Base-by-base conservation (phyloP, 768 basidiomycete genomes). In the Glaciozyma martinii region DNA sequence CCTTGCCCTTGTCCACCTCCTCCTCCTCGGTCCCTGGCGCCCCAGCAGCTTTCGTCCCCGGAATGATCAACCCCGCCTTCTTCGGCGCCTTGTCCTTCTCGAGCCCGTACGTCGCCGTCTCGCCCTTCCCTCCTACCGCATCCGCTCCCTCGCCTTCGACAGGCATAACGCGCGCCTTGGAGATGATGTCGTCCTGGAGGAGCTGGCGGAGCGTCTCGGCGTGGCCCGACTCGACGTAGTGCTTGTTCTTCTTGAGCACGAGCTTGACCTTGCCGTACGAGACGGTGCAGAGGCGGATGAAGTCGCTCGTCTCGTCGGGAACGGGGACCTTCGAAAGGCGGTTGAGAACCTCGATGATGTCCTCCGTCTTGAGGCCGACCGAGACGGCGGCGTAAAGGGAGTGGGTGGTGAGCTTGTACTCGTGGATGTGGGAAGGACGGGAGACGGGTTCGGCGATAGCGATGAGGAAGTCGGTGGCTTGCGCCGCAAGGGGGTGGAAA, bases 201-300 rank as follows among this genome's bases (percentile, higher is more conserved):
- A 98, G 79, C 25, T 85, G 79, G 72, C 95, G 88, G 32, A 98
- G 81, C 16, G 90, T 91, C 61, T 97, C 93, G 3, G 93, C 92
- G 73, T 95, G 90, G 70, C 85, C 88, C 33, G 91, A 94, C 76
- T 99, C 95, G 72, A 99, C 90, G 72, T 84, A 97, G 77, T 98
- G 98, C 72, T 87, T 89, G 81, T 98, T 98, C 76, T 97, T 88
- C 76, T 99, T 98, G 71, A 99, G 80, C 10, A 99, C 95, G 56
- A 99, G 85, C 74, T 98, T 94, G 76, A 98, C 90, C 79, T 99
- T 99, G 59, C 95, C 95, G 72, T 97, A 98, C 59, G 93, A 95
- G 62, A 91, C 78, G 0, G 95, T 99, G 69, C 93, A 88, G 67
- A 90, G 87, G 71, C 89, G 86, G 71, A 99, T 98, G 74, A 92